phyloP scores from a whole-genome alignment of 345 rosid genomes.

The Populus simonii region DNA sequence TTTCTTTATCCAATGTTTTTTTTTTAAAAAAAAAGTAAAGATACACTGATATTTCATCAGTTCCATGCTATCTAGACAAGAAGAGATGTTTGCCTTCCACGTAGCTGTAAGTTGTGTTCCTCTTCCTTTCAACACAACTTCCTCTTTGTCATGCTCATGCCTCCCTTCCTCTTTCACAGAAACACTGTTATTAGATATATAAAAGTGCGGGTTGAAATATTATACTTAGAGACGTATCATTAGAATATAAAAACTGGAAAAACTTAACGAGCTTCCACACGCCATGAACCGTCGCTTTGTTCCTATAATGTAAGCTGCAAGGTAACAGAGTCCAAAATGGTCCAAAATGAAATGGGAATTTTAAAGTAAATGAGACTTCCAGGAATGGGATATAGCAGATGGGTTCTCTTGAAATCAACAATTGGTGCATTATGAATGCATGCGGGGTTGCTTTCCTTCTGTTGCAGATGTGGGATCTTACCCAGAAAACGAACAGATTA shows the following conservation, averaged over 20 bases:
- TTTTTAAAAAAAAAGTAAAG: no score
- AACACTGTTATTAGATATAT: neutral
- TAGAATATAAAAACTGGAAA: neutral
- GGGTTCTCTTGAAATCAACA: neutral
- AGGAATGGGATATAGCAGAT: neutral
- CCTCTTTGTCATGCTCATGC: neutral
- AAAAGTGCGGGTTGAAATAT: neutral
- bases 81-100: constrained; percentile 90
- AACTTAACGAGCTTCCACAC: neutral
- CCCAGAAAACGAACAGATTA: neutral
- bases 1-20: no score
- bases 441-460: neutral
- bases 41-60: no score
- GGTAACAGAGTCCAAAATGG: neutral
- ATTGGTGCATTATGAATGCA: neutral
- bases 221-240: neutral
- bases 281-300: neutral
- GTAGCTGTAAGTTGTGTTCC: constrained; percentile 63
- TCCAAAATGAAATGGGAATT: neutral
- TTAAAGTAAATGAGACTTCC: neutral
- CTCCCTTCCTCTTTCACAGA: neutral
- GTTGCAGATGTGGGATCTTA: neutral
- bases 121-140: neutral
- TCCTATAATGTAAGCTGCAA: neutral
- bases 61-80: constrained; percentile 80